These are phyloP conservation scores for Ophiostoma tasmaniense DNA, from an alignment of 2,329 filamentous ascomycete genomes.

Conservation along the genomic window DNA sequence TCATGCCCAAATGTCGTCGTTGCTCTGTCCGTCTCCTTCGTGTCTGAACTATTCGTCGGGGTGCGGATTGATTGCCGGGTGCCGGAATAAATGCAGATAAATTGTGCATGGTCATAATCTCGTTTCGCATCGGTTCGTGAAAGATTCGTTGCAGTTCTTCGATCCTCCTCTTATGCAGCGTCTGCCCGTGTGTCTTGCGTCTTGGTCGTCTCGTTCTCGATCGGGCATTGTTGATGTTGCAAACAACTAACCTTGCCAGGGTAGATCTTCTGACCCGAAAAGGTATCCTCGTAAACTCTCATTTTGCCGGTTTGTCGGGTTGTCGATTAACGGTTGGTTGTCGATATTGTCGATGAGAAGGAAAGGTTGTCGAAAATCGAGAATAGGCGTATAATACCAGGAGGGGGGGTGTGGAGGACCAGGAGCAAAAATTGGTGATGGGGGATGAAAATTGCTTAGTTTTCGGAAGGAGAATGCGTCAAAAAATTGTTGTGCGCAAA, in stretches of 20 bases:
- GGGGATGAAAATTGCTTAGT: constrained; percentile 9
- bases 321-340: constrained; percentile 11
- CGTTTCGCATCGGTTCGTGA: background rate
- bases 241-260: constrained; percentile 52
- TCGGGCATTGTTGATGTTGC: constrained; percentile 10
- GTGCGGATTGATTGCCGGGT: background rate
- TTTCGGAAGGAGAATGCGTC: background rate
- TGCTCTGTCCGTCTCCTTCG: background rate
- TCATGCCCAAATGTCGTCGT: background rate
- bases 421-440: constrained; percentile 8
- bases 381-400: constrained; percentile 5
- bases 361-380: constrained; percentile 9
- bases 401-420: constrained; percentile 8
- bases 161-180: background rate
- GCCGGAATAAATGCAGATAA: background rate
- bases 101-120: background rate
- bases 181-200: constrained; percentile 4
- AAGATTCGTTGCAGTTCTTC: background rate
- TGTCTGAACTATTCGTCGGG: background rate
- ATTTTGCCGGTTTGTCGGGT: constrained; percentile 38
- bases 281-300: constrained; percentile 59
- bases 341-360: constrained; percentile 10
- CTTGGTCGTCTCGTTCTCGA: constrained; percentile 13
- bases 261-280: constrained; percentile 60
- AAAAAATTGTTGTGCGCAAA: constrained; percentile 13